phyloP scores from a whole-genome alignment of 1,284 basidiomycete genomes.

The Tetrapyrgos nigripes region DNA sequence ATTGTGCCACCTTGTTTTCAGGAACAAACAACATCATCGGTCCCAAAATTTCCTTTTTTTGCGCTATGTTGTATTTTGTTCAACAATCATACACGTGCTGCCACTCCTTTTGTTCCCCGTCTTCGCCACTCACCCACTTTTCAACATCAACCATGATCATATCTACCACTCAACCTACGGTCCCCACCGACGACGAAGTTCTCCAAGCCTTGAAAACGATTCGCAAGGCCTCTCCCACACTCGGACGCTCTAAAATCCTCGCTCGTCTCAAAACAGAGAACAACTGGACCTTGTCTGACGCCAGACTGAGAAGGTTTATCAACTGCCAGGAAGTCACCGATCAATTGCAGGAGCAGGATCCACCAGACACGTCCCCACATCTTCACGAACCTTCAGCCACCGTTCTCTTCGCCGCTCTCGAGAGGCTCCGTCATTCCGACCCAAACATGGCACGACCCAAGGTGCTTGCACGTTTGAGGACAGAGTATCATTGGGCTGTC shows the following conservation, averaged over 20 bases:
- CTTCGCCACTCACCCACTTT: not conserved
- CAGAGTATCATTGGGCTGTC: not conserved
- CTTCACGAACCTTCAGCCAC: not conserved
- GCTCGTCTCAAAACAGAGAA: not conserved
- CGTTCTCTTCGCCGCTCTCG: not conserved
- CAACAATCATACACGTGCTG: not conserved
- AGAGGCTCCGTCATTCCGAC: not conserved
- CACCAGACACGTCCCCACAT: not conserved
- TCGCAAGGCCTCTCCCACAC: not conserved
- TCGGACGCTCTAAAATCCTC: conserved; percentile 2
- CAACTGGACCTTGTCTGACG: conserved; percentile 1
- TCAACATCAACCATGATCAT: not conserved
- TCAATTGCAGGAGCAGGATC: not conserved
- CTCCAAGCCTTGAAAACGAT: not conserved
- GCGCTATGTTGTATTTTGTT: too few relatives aligned
- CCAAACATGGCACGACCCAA: not conserved
- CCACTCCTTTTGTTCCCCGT: too few relatives aligned
- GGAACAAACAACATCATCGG: too few relatives aligned
- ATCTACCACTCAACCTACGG: not conserved
- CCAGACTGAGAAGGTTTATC: not conserved
- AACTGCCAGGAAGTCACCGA: not conserved
- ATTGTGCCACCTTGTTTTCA: too few relatives aligned
- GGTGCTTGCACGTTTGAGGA: not conserved
- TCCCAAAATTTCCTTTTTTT: too few relatives aligned
- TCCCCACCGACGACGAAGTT: not conserved